These are phyloP conservation scores for Dictyostelium intermedium DNA, from an alignment of 78 protist genomes.

Conservation along the genomic window DNA sequence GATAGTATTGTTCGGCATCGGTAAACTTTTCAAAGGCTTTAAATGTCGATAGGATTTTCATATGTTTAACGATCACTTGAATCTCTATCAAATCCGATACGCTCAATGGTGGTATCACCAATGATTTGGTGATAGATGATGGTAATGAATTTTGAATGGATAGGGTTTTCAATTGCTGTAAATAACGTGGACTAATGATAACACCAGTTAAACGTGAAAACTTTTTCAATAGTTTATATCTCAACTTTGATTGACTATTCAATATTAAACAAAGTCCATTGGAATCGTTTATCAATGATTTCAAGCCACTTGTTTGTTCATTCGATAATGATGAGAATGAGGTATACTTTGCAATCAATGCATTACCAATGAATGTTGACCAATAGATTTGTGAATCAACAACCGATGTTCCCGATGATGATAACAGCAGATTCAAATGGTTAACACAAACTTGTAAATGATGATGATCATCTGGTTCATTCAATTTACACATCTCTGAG, in stretches of 20 bases:
- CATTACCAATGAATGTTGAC: constrained; percentile 18
- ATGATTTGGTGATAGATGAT: background rate
- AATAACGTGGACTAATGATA: background rate
- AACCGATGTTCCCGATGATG: background rate
- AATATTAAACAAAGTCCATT: background rate
- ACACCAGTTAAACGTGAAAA: constrained; percentile 40
- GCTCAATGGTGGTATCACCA: background rate
- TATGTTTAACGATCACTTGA: constrained; percentile 53
- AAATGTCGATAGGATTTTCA: constrained; percentile 35
- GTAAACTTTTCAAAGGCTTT: constrained; percentile 49
- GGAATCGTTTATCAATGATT: background rate
- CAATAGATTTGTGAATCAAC: constrained; percentile 14
- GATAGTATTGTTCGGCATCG: constrained; percentile 57
- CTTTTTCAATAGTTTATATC: constrained; percentile 43
- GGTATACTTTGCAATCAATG: constrained; percentile 16
- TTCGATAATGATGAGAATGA: background rate
- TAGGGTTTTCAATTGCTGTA: background rate
- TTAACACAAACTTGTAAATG: constrained; percentile 15
- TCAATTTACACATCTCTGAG: constrained; percentile 57
- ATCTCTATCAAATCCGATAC: constrained; percentile 19
- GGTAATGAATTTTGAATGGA: background rate
- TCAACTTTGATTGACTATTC: background rate
- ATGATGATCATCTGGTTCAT: constrained; percentile 31
- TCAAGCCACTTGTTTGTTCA: background rate
- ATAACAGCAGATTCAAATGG: constrained; percentile 18